Evolutionary conservation across 495 filamentous ascomycete genomes (phyloP), one percentile per base, ranked within the genome.

Genomic region (Lophium mytilinum): DNA sequence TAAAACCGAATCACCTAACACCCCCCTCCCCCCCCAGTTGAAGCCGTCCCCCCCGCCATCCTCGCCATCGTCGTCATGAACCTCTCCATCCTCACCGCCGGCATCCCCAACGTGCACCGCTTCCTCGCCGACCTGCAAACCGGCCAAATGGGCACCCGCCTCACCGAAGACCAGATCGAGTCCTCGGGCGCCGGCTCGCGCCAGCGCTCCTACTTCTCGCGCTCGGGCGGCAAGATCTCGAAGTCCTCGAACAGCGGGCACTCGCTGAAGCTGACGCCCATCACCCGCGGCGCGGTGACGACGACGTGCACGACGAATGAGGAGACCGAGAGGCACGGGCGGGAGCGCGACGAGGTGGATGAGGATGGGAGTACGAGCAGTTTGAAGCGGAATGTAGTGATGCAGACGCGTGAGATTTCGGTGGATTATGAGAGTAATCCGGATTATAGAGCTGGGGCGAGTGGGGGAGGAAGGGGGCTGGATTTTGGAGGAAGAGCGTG

Each of bases 321-420:
- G 17, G 12, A 9, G 11, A 9, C 3, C 11, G 17, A 14, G 17
- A 9, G 39, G 39, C 12, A 12, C 2, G 14, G 45, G 12, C 1
- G 33, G 18, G 33, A 12, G 15, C 41, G 33, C 1, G 50, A 52
- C 2, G 50, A 52, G 21, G 8, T 52, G 18, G 33, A 34, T 17
- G 50, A 52, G 18, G 50, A 52, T n/a, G 21, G 24, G 4, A 52
- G 50, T 30, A 52, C 24, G 12, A 52, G 50, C 33, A 52, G 50
- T n/a, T 24, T 52, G 34, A 52, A 37, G 50, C 14, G 37, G 19
- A 37, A 52, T 40, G 50, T 37, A 11, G 50, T 52, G 4, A 18
- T 52, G 21, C 50, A 52, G 21, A 52, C 34, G 5, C 50, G 33
- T 8, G 50, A 52, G 17, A 17, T 52, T 21, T 7, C 11, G 14